These are phyloP conservation scores for Leptographium radiaticola DNA, from an alignment of 2,329 filamentous ascomycete genomes.

Conservation along the genomic window DNA sequence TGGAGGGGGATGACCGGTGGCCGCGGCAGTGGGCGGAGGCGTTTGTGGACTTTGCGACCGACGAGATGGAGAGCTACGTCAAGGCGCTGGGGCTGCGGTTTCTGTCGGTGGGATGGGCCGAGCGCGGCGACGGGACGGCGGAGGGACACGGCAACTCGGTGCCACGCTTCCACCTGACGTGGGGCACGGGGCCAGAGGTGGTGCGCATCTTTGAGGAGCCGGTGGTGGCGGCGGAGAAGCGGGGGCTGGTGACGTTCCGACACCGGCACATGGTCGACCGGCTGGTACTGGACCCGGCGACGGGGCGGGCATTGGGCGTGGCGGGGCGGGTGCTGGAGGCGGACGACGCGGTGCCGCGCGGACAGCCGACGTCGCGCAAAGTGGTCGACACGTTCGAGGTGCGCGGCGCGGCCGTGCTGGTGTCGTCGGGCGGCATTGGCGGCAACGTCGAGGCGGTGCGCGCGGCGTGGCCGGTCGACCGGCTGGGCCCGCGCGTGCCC, in stretches of 20 bases:
- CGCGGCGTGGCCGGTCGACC: slow-evolving; percentile 41
- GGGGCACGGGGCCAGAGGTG: slow-evolving; percentile 48
- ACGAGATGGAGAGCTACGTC: slow-evolving; percentile 45
- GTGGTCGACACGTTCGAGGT: slow-evolving; percentile 39
- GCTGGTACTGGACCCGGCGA: slow-evolving; percentile 34
- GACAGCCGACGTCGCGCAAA: slow-evolving; percentile 35
- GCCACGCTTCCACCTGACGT: slow-evolving; percentile 48
- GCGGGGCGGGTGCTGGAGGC: slow-evolving; percentile 37
- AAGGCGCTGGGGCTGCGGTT: slow-evolving; percentile 39
- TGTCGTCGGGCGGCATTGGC: slow-evolving; percentile 46
- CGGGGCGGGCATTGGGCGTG: slow-evolving; percentile 39
- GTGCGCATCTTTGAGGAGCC: slow-evolving; percentile 45
- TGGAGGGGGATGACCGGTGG: slow-evolving; percentile 39
- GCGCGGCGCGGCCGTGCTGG: slow-evolving; percentile 35
- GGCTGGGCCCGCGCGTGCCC: slow-evolving; percentile 42
- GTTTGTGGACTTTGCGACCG: slow-evolving; percentile 47
- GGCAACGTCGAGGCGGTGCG: slow-evolving; percentile 49
- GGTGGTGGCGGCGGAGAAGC: slow-evolving; percentile 35
- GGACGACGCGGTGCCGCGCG: slow-evolving; percentile 33
- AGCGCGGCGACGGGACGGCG: slow-evolving; percentile 41
- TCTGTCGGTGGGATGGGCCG: slow-evolving; percentile 45
- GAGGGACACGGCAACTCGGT: slow-evolving; percentile 50
- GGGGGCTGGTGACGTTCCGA: slow-evolving; percentile 39
- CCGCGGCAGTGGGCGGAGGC: slow-evolving; percentile 49
- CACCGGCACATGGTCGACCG: slow-evolving; percentile 46